Base-by-base conservation (phyloP, 78 protist genomes). In the Bodo saltans region DNA sequence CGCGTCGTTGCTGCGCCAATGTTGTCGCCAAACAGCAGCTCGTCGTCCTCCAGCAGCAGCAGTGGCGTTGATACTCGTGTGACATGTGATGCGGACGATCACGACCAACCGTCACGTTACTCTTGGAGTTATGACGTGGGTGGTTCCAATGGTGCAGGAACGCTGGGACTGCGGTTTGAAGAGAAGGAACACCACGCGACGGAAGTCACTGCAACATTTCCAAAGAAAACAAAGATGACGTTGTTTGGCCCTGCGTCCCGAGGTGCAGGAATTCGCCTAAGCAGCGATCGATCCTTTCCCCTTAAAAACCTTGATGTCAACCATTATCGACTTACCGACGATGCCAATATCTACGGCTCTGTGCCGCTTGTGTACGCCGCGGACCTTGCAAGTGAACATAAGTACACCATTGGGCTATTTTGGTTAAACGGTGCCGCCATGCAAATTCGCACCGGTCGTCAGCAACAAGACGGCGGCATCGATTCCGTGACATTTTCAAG, bases 351-450 rank as follows among this genome's bases (percentile, higher is more conserved):
- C 37, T 97, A 97, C 88, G 98, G 98, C 37, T 72, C 92, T 27
- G 84, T 97, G 26, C 99, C 98, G 27, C 87, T 91, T 37, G 83
- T 96, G 88, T 29, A 91, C 32, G 60, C 60, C 60, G 17, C 60
- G n/a, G 60, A 47, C 60, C 60, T 8, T 17, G n/a, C n/a, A 8
- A 8, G 17, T 17, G n/a, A 17, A 8, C 8, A 17, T 17, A 90
- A 93, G 11, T 96, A 90, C 83, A 29, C 32, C 28, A 3, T 42
- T 28, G 91, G 83, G 3, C 0, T 72, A 33, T 86, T 95, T 67
- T 93, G 95, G 96, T 83, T 92, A 53, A 97, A 97, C 42, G 91
- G 98, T 1, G 88, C 97, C 2, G 97, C 96, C 78, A 94, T 93
- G 3, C 93, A 70, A 75, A 72, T 97, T 11, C 60, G 60, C 17